Evolutionary conservation across 495 filamentous ascomycete genomes (phyloP).

Genomic region (Cryomyces antarcticus): DNA sequence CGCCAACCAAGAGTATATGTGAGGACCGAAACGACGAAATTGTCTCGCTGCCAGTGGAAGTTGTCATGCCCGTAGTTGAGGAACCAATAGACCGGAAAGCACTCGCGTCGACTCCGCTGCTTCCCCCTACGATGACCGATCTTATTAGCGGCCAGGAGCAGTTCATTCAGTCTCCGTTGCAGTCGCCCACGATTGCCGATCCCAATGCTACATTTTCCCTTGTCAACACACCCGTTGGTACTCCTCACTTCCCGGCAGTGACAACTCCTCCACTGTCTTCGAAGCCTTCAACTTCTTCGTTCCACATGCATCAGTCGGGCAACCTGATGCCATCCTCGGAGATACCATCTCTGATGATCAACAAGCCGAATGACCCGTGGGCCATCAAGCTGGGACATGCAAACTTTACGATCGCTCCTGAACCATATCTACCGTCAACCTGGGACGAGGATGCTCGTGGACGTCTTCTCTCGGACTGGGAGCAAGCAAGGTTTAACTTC

Average conservation of each 20-base stretch:
- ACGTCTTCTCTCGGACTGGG: conserved; percentile 57
- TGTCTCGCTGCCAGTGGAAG: background rate
- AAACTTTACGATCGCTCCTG: conserved; percentile 74
- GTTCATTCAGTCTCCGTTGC: conserved; percentile 51
- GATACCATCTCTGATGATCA: conserved; percentile 38
- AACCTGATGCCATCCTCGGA: conserved; percentile 31
- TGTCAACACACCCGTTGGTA: conserved; percentile 20
- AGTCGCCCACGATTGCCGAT: conserved; percentile 53
- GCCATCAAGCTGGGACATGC: conserved; percentile 68
- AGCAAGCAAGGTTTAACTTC: conserved; percentile 59
- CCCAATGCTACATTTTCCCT: conserved; percentile 15
- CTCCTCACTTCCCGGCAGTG: conserved; percentile 27
- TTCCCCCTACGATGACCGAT: conserved; percentile 59
- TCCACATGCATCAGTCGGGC: conserved; percentile 25
- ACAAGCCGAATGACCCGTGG: conserved; percentile 58
- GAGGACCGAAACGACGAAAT: background rate
- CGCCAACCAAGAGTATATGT: background rate
- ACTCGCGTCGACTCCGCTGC: conserved; percentile 56
- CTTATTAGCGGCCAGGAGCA: conserved; percentile 18
- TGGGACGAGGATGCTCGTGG: conserved; percentile 40
- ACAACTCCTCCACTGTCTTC: conserved; percentile 63
- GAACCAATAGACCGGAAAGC: conserved; percentile 23
- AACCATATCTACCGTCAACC: conserved; percentile 49
- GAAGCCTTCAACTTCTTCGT: conserved; percentile 59
- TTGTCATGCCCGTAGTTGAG: conserved; percentile 17